Evolutionary conservation across 1,139 yeast species (phyloP), one percentile per base, ranked within the genome.

Genomic region (Magnusiomyces suaveolens): DNA sequence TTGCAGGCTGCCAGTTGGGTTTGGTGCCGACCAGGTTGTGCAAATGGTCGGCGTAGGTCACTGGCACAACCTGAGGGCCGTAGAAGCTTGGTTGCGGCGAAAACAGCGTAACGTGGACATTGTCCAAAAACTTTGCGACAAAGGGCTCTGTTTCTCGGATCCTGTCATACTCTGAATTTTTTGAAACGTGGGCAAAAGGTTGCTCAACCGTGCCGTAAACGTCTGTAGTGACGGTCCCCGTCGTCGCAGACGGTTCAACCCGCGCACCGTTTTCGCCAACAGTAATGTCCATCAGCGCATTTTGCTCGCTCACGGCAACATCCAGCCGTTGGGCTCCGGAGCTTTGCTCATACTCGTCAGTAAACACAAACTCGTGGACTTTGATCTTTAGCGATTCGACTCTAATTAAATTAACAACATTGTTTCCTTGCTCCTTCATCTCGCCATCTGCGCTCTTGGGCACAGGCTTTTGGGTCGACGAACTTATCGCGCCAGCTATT

Each of bases 61-160:
- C 56, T 16, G 59, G 61, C 18, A 64, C 54, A 2, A 62, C 52
- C 1, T 62, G 59, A 2, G 73, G 67, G 0, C 94, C 94, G 74
- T 87, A 87, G 61, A 86, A 94, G n/a, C 77, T 69, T 59, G 82
- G 84, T 55, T 82, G 83, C 41, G 76, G 75, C 49, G 84, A 64
- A 0, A 77, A 70, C 0, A 89, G 86, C 38, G 77, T 81, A 56
- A 83, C 75, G 21, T 74, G 73, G 43, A 83, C 73, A 16, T 73
- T 75, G 12, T 74, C 73, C 55, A 89, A 72, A 63, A 79, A 83
- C 51, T 76, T 76, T 56, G 79, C 66, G 41, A 89, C 80, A 57
- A 78, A 81, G 1, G 84, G 83, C 61, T 85, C 84, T 46, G 72
- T 69, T 0, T 96, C 96, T 0, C 36, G 51, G 2, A 8, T 18